Percentiles rank a stretch among this genome's conserved stretches.
These are phyloP conservation scores for Marasmius tenuissimus DNA, from an alignment of 1,284 basidiomycete species.

Conservation along the genomic window DNA sequence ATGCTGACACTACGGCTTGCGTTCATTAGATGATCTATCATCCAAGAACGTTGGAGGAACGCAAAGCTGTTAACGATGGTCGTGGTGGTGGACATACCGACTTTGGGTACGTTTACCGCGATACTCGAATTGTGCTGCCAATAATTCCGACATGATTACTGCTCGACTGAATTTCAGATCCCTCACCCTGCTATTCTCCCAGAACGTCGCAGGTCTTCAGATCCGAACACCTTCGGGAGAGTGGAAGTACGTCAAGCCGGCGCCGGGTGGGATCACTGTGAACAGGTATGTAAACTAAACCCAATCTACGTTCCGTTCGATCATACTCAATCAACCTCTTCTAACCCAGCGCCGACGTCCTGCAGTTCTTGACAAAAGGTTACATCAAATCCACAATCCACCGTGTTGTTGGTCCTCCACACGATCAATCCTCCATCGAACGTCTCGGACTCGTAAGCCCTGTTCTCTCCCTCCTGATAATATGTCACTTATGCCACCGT, in stretches of 20 bases:
- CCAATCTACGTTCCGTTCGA: not conserved
- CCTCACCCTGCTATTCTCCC: conserved; percentile 26
- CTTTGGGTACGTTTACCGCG: conserved; percentile 9
- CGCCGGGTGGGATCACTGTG: conserved; percentile 24
- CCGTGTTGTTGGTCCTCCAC: conserved; percentile 44
- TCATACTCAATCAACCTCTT: not conserved
- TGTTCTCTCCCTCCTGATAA: not conserved
- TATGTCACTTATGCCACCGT: not conserved
- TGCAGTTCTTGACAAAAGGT: conserved; percentile 5
- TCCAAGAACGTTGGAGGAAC: conserved; percentile 19
- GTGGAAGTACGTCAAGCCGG: conserved; percentile 28
- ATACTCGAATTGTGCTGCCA: not conserved
- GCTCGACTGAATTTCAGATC: conserved; percentile 11
- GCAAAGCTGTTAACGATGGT: conserved; percentile 18
- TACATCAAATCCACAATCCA: conserved; percentile 43
- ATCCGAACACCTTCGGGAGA: conserved; percentile 23
- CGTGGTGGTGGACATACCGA: conserved; percentile 22
- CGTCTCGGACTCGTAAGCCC: conserved; percentile 10
- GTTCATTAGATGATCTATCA: conserved; percentile 22
- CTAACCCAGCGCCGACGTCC: conserved; percentile 7
- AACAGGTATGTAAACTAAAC: conserved; percentile 10
- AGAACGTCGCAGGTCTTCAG: conserved; percentile 26
- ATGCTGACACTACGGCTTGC: not conserved
- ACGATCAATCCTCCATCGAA: conserved; percentile 34
- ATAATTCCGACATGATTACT: not conserved